Evolutionary conservation across 1,284 basidiomycete genomes (phyloP).

Genomic region (Ustilago trichophora): DNA sequence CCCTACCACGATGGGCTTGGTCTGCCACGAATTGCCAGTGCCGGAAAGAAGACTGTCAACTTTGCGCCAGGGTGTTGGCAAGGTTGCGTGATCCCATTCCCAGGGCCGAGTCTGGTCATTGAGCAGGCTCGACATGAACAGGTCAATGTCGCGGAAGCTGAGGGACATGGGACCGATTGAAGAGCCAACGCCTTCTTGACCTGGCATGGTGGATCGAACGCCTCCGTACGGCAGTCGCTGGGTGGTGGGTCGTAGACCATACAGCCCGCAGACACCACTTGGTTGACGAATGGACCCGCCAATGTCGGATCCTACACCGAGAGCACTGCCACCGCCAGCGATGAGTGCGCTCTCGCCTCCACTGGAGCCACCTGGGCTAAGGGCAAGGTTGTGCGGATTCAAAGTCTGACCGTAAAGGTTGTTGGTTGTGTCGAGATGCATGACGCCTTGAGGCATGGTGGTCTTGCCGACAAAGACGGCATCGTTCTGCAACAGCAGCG

Average conservation of each 20-base stretch:
- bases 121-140: conserved; percentile 42
- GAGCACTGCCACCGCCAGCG: conserved; percentile 22
- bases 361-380: conserved; percentile 48
- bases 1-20: conserved; percentile 19
- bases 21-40: too few species aligned
- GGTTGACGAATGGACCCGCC: conserved; percentile 50
- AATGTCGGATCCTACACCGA: conserved; percentile 48
- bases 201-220: conserved; percentile 39
- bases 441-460: conserved; percentile 53
- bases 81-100: conserved; percentile 16
- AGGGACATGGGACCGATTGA: conserved; percentile 36
- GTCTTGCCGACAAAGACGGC: conserved; percentile 52
- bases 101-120: conserved; percentile 30
- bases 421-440: conserved; percentile 53
- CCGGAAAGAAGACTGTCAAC: conserved; percentile 12
- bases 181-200: conserved; percentile 38
- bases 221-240: conserved; percentile 37
- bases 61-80: conserved; percentile 32
- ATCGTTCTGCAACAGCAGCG: conserved; percentile 27
- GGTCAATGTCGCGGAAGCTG: conserved; percentile 34
- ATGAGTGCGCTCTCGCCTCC: conserved; percentile 51
- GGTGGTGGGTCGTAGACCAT: conserved; percentile 40
- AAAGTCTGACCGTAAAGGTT: conserved; percentile 52
- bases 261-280: conserved; percentile 32
- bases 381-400: conserved; percentile 44